Evolutionary conservation across 768 basidiomycete genomes (phyloP), one percentile per base, ranked within the genome.

Genomic region (Daedaleopsis sinensis): DNA sequence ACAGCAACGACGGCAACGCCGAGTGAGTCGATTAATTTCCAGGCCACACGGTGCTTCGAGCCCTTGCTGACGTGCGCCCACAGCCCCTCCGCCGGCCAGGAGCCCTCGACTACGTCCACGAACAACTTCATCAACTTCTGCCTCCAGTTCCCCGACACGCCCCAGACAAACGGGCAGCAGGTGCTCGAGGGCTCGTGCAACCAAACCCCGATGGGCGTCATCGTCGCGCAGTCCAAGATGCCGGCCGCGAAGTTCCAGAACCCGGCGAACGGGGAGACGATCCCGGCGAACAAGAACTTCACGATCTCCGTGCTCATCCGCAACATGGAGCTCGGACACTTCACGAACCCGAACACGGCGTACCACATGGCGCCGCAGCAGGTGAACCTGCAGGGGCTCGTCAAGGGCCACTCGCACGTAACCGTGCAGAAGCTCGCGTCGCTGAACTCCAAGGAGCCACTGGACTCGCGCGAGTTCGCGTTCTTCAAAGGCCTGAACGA

Each of bases 81-180:
- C 21, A 49, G 47, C 19, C 10, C 72, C 0, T 61, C 65, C 2
- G 62, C 77, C 42, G 84, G 82, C 36, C 83, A 86, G 69, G 79
- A 78, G 44, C 70, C 79, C 0, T 82, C 82, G 10, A 65, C 80
- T 36, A 85, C 84, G 5, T 83, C 83, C 35, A 68, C 64, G 44
- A 87, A 88, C 78, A 88, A 90, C 79, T 90, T 83, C 73, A 83
- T 83, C 79, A 86, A 86, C 78, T 82, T 80, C 70, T 83, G 83
- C 67, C 57, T 66, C 7, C 70, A 69, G 21, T 54, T 67, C 18
- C 65, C 71, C 32, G 63, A 73, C 56, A 66, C 75, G 55, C 71
- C 77, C 18, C 67, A 80, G 54, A 84, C 83, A 38, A 80, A 83
- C 71, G 82, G 82, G 19, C 54, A 72, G 64, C 70, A 71, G 59